These are phyloP conservation scores for Diplodia seriata DNA, from an alignment of 2,329 filamentous ascomycete genomes.

Conservation along the genomic window DNA sequence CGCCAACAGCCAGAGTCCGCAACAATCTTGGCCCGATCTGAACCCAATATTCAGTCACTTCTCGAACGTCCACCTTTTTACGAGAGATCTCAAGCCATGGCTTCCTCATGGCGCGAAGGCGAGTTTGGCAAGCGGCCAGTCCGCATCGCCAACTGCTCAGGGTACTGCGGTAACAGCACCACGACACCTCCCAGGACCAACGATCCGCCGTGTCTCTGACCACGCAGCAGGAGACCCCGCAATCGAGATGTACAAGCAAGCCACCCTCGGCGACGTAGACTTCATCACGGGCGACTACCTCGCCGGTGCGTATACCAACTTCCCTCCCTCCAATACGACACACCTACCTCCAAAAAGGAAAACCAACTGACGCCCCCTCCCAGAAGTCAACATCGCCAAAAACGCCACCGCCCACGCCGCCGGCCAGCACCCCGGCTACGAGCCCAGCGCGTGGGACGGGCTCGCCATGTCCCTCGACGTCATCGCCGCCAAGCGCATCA, in stretches of 20 bases:
- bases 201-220: no score
- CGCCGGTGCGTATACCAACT: constrained; percentile 41
- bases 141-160: constrained; percentile 50
- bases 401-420: constrained; percentile 48
- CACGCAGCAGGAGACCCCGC: constrained; percentile 42
- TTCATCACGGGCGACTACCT: constrained; percentile 54
- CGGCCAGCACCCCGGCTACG: constrained; percentile 54
- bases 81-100: background rate
- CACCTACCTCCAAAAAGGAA: no score
- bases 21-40: no score
- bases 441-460: constrained; percentile 58
- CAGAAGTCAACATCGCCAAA: constrained; percentile 55
- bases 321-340: background rate
- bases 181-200: no score
- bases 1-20: no score
- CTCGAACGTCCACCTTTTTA: no score
- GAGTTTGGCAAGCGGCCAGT: constrained; percentile 44
- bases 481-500: constrained; percentile 58
- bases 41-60: no score
- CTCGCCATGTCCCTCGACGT: constrained; percentile 55
- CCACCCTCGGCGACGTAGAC: constrained; percentile 47
- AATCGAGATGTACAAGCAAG: constrained; percentile 48
- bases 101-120: constrained; percentile 25
- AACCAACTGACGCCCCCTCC: constrained; percentile 34
- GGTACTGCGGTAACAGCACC: constrained; percentile 37